These are phyloP conservation scores for Phyllostachys edulis DNA, from an alignment of 176 grass and related monocot genomes.

Conservation along the genomic window DNA sequence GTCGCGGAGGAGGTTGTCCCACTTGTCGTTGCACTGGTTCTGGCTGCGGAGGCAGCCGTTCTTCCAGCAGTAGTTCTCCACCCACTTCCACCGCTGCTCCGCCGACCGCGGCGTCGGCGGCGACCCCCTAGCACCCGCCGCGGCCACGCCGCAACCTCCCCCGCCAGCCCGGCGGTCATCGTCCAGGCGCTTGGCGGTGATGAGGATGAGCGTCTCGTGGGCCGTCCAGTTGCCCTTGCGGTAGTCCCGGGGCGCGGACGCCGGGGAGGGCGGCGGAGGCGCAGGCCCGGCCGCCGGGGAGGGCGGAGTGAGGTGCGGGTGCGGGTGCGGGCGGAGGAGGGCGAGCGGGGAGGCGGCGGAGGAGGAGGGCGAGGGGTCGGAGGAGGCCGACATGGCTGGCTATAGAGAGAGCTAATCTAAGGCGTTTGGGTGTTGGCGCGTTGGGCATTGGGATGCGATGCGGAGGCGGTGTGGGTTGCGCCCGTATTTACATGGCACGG, in stretches of 20 bases:
- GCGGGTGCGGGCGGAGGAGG: constrained; percentile 2
- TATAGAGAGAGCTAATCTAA: not conserved
- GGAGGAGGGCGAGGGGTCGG: constrained; percentile 53
- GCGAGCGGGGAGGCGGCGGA: constrained; percentile 35
- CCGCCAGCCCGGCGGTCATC: constrained; percentile 68
- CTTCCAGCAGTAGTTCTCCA: constrained; percentile 99
- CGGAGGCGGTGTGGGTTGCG: not conserved
- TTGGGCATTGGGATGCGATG: constrained; percentile 20
- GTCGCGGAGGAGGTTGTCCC: constrained; percentile 99
- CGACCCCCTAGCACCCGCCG: not conserved
- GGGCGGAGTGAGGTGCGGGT: constrained; percentile 37
- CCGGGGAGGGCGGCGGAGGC: constrained; percentile 51
- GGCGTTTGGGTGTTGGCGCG: not conserved
- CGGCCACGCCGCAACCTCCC: not conserved
- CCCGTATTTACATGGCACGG: constrained; percentile 53
- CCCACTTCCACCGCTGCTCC: constrained; percentile 99
- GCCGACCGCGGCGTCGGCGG: constrained; percentile 55
- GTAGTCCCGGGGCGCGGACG: constrained; percentile 64
- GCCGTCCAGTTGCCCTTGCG: constrained; percentile 99
- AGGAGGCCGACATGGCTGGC: constrained; percentile 37
- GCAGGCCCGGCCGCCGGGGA: constrained; percentile 1
- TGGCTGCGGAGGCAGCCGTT: constrained; percentile 92
- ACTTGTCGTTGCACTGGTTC: constrained; percentile 99
- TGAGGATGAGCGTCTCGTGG: constrained; percentile 95
- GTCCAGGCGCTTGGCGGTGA: constrained; percentile 88